Percentiles rank a stretch among this genome's conserved stretches.
Evolutionary conservation across 176 grass and related monocot genomes (phyloP).

Genomic region (Musa troglodytarum): DNA sequence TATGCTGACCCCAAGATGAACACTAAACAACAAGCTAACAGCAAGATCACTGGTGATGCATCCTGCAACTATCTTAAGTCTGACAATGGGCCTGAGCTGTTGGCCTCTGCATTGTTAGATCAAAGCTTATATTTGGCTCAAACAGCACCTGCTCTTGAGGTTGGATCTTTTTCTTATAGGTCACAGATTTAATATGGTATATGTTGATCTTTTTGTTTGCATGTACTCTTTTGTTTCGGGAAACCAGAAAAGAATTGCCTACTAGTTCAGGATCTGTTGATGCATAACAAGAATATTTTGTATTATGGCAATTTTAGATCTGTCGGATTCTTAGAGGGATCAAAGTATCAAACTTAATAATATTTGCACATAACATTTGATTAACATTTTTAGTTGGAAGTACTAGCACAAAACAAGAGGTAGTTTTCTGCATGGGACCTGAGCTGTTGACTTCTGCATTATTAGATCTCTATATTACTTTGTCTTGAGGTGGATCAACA

Average conservation of each 20-base stretch:
- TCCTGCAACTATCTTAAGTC: slow-evolving; percentile 2
- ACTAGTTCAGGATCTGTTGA: not conserved
- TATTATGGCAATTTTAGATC: too few species aligned
- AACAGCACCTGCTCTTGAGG: slow-evolving; percentile 26
- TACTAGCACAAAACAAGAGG: too few species aligned
- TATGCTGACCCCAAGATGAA: slow-evolving; percentile 1
- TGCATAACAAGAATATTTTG: too few species aligned
- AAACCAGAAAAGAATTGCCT: not conserved
- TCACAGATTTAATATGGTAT: not conserved
- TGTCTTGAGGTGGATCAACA: slow-evolving; percentile 21
- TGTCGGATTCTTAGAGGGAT: too few species aligned
- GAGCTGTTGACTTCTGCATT: slow-evolving; percentile 26
- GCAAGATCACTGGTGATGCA: slow-evolving; percentile 1
- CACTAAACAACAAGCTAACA: slow-evolving; percentile 21
- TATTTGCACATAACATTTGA: too few species aligned
- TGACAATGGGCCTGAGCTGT: slow-evolving; percentile 21
- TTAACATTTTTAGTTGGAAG: too few species aligned
- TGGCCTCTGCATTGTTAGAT: slow-evolving; percentile 33
- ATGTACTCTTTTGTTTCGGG: not conserved
- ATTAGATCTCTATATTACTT: slow-evolving; percentile 25
- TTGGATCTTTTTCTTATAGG: slow-evolving; percentile 3
- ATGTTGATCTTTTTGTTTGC: not conserved
- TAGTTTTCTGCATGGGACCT: not conserved
- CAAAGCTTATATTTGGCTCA: slow-evolving; percentile 13
- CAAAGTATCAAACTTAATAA: too few species aligned